Base-by-base conservation (phyloP, 2,329 filamentous ascomycete genomes). In the Phyllosticta citriasiana region DNA sequence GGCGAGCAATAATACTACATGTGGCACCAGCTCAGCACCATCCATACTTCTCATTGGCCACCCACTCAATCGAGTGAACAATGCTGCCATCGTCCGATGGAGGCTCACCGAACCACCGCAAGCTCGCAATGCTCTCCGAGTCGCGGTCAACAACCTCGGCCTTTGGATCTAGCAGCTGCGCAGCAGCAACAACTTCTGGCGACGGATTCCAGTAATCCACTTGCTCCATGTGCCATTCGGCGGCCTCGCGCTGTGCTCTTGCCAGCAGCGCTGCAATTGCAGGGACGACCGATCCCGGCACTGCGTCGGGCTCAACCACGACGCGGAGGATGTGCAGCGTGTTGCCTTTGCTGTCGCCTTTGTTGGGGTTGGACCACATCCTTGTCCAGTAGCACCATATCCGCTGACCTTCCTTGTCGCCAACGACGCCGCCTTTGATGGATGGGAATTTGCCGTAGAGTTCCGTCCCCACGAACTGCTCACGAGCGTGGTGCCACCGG, bases 141-240 rank as follows among this genome's bases (percentile, higher is more conserved):
- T 91, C 83, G 35, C 89, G 77, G 60, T 82, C 77, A 22, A 80
- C 70, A 16, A 90, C 66, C 8, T 78, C 79, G 2, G 76, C 73
- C 26, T 68, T 69, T 50, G 78, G 73, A 1, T 86, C 73, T 51
- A 87, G 67, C 16, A 65, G 66, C 65, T 70, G 67, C 10, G 74
- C 77, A 52, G 76, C 79, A 27, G 72, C 72, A 30, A 80, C 61
- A 12, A 74, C 71, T 64, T 69, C 71, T 71, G 82, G 76, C 3
- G 81, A 82, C 0, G 92, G 91, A 70, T 94, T 96, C 93, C 93
- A 97, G 57, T 93, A 78, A 71, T 91, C 82, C 3, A 96, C 83
- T 54, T 84, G 80, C 51, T 80, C 78, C 76, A 90, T 84, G 53
- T 82, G 77, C 88, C 89, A 96, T 61, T 83, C 78, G 2, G 78